Evolutionary conservation across 2,329 filamentous ascomycete genomes (phyloP).

Genomic region (Pseudopyrenochaeta lycopersici): DNA sequence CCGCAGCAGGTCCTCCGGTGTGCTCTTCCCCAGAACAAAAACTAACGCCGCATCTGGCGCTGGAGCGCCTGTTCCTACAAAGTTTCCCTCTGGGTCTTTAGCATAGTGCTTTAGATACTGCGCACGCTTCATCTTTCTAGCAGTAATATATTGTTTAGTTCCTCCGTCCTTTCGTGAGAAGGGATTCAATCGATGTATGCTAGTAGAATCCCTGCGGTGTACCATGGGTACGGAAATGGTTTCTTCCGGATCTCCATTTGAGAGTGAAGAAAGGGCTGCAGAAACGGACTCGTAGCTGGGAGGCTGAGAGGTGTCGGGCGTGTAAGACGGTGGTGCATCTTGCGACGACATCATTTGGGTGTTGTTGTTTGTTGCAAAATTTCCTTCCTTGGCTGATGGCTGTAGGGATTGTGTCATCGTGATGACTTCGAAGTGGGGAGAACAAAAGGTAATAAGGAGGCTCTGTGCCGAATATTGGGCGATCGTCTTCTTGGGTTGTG

Average conservation of each 20-base stretch:
- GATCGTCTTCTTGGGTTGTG: too few relatives aligned
- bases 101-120: slow-evolving; percentile 39
- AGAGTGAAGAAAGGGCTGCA: slow-evolving; percentile 1
- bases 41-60: slow-evolving; percentile 20
- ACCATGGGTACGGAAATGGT: slow-evolving; percentile 24
- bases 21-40: slow-evolving; percentile 40
- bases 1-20: slow-evolving; percentile 34
- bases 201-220: slow-evolving; percentile 8
- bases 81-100: slow-evolving; percentile 40
- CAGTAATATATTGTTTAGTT: slow-evolving; percentile 5
- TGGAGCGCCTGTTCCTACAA: slow-evolving; percentile 30
- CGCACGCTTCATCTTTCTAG: slow-evolving; percentile 29
- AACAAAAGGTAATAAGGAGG: too few relatives aligned
- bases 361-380: neutral
- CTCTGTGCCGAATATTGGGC: too few relatives aligned
- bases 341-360: neutral
- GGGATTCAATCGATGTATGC: slow-evolving; percentile 21
- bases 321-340: slow-evolving; percentile 13
- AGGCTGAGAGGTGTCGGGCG: neutral
- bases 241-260: slow-evolving; percentile 12
- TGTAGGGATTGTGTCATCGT: too few relatives aligned
- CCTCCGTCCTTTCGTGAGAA: slow-evolving; percentile 17
- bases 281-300: slow-evolving; percentile 16
- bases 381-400: neutral
- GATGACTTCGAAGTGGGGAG: too few relatives aligned